Evolutionary conservation across 257 asterid genomes (phyloP).

Genomic region (Anisodus tanguticus): DNA sequence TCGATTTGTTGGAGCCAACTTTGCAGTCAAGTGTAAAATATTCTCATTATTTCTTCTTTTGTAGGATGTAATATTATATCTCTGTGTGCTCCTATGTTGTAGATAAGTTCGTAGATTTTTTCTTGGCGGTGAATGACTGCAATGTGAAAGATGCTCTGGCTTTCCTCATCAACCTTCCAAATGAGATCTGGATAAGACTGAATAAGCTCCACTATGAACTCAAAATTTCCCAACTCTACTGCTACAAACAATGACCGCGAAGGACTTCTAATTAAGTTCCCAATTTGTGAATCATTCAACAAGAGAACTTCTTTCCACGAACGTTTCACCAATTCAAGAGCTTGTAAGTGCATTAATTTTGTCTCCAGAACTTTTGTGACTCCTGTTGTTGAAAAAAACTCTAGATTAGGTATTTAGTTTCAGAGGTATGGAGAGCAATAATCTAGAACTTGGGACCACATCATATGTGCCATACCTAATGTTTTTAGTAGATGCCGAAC

Average conservation of each 20-base stretch:
- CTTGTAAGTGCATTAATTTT: slow-evolving; percentile 37
- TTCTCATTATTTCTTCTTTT: slow-evolving; percentile 34
- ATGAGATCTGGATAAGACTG: slow-evolving; percentile 46
- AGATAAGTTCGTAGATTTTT: slow-evolving; percentile 41
- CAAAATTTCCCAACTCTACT: slow-evolving; percentile 43
- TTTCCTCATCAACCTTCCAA: slow-evolving; percentile 47
- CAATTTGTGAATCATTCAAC: slow-evolving; percentile 39
- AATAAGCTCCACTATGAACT: slow-evolving; percentile 40
- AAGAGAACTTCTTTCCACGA: slow-evolving; percentile 38
- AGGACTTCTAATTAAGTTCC: slow-evolving; percentile 39
- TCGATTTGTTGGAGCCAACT: slow-evolving; percentile 39
- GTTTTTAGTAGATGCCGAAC: slow-evolving; percentile 19
- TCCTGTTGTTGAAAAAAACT: slow-evolving; percentile 19
- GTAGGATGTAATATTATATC: slow-evolving; percentile 43
- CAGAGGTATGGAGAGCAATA: neutral
- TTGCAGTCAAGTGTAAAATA: slow-evolving; percentile 47
- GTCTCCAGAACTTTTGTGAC: slow-evolving; percentile 34
- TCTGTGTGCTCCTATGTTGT: slow-evolving; percentile 47
- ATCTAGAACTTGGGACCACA: neutral
- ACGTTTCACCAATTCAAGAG: slow-evolving; percentile 34
- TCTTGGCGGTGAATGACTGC: slow-evolving; percentile 47
- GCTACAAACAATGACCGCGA: slow-evolving; percentile 43
- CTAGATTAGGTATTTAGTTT: neutral
- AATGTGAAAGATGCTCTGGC: slow-evolving; percentile 44
- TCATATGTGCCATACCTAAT: slow-evolving; percentile 22